Base-by-base conservation (phyloP, 345 rosid genomes). In the Atalantia buxifolia region DNA sequence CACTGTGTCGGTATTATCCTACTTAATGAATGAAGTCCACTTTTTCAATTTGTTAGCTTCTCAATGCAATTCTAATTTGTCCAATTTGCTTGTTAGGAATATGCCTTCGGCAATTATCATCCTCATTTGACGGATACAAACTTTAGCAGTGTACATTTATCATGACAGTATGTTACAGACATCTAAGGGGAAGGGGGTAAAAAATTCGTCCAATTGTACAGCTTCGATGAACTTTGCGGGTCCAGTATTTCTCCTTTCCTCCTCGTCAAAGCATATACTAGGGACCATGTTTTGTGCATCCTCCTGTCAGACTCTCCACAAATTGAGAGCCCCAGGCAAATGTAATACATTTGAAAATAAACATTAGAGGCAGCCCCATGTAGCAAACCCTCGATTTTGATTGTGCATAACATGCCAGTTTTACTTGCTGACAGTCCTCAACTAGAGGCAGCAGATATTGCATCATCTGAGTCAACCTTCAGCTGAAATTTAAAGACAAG, bases 401-500 rank as follows among this genome's bases (percentile, higher is more conserved):
- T 9, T 48, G 7, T 27, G 76, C 30, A 59, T 16, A 35, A 13
- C 35, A 72, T 13, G 28, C 45, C 69, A 75, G 24, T 4, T 63
- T 30, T 75, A 61, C 25, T 28, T 24, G 68, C 48, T 74, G 36
- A 27, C 14, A 25, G 60, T 56, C 66, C 72, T 72, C 60, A 80
- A 78, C 79, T 12, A 71, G 82, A 73, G 56, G 90, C 85, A 40
- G 89, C 77, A 77, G 86, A 75, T 28, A 88, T 72, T 5, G 87
- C 94, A 80, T 92, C 99, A 22, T 87, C 83, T 1, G 97, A 91
- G 81, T 94, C 98, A 76, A 86, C 88, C 86, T 92, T 96, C 55
- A 91, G 79, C 99, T 95, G 90, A 79, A 82, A 84, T 81, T 40
- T 70, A 69, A 36, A 40, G 60, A 75, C 24, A 24, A 35, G 24